These are phyloP conservation scores for Elsinoe perseae DNA, from an alignment of 2,329 filamentous ascomycete species.

Conservation along the genomic window DNA sequence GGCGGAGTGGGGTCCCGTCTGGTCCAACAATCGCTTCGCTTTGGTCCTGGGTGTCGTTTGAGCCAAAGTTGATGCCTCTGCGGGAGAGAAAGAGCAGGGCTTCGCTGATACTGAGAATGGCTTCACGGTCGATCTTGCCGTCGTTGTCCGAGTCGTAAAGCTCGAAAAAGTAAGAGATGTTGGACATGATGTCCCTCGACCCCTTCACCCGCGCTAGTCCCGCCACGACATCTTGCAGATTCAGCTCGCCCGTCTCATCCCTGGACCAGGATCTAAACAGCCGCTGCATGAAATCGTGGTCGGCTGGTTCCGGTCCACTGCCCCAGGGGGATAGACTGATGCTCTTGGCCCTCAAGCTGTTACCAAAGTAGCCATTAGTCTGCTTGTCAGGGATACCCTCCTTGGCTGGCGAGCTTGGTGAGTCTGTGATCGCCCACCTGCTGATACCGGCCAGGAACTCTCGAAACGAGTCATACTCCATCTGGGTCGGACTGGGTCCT, in stretches of 20 bases:
- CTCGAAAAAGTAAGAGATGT: constrained; percentile 96
- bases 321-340: constrained; percentile 49
- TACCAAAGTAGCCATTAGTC: constrained; percentile 52
- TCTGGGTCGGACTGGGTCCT: constrained; percentile 79
- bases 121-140: constrained; percentile 87
- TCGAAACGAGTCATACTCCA: constrained; percentile 95
- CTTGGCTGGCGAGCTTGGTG: constrained; percentile 54
- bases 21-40: constrained; percentile 31
- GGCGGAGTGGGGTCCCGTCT: constrained; percentile 31
- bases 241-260: constrained; percentile 67
- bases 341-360: constrained; percentile 34
- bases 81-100: constrained; percentile 86
- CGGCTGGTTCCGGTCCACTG: constrained; percentile 61
- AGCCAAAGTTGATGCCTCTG: constrained; percentile 69
- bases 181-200: constrained; percentile 91
- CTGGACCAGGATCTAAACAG: constrained; percentile 85
- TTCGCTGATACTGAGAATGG: constrained; percentile 90
- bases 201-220: constrained; percentile 89
- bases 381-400: constrained; percentile 44
- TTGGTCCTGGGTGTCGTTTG: constrained; percentile 47
- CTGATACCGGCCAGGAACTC: constrained; percentile 84
- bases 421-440: constrained; percentile 88
- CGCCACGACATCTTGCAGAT: constrained; percentile 82
- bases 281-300: constrained; percentile 88
- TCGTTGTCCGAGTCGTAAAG: constrained; percentile 90